phyloP scores from a whole-genome alignment of 768 basidiomycete species.

The Galerina marginata region DNA sequence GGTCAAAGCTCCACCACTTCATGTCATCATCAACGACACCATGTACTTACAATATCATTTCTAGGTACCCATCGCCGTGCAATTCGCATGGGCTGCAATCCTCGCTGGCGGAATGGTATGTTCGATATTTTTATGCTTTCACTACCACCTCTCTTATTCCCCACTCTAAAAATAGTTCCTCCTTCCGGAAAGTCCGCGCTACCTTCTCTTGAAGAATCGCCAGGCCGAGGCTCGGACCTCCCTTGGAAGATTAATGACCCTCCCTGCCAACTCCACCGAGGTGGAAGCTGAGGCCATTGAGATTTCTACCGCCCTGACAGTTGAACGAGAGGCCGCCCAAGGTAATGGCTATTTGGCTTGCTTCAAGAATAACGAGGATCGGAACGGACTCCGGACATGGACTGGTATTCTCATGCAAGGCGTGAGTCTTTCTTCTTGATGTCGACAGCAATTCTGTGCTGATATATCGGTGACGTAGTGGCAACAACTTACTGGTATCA shows the following conservation, averaged over 20 bases:
- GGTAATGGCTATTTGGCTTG: conserved; percentile 60
- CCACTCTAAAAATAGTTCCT: conserved; percentile 18
- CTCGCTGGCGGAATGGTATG: conserved; percentile 72
- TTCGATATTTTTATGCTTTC: conserved; percentile 22
- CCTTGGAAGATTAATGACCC: conserved; percentile 66
- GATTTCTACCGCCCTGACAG: conserved; percentile 57
- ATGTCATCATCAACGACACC: neutral
- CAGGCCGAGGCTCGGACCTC: conserved; percentile 60
- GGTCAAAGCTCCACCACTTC: neutral
- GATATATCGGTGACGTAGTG: conserved; percentile 24
- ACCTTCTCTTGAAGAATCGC: conserved; percentile 67
- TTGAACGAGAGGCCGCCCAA: conserved; percentile 63
- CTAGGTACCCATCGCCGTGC: conserved; percentile 71
- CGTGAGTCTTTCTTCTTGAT: conserved; percentile 1
- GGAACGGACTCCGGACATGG: conserved; percentile 66
- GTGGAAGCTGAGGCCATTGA: conserved; percentile 56
- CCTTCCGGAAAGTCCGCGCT: conserved; percentile 57
- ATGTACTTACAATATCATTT: conserved; percentile 6
- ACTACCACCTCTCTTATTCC: neutral
- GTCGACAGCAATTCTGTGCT: neutral
- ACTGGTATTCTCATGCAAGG: conserved; percentile 66
- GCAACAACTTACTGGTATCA: conserved; percentile 84
- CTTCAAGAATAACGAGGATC: conserved; percentile 62
- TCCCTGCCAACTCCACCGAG: conserved; percentile 51
- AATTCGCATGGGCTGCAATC: conserved; percentile 80